Evolutionary conservation across 495 filamentous ascomycete species (phyloP).

Genomic region (Neurospora tetraspora): DNA sequence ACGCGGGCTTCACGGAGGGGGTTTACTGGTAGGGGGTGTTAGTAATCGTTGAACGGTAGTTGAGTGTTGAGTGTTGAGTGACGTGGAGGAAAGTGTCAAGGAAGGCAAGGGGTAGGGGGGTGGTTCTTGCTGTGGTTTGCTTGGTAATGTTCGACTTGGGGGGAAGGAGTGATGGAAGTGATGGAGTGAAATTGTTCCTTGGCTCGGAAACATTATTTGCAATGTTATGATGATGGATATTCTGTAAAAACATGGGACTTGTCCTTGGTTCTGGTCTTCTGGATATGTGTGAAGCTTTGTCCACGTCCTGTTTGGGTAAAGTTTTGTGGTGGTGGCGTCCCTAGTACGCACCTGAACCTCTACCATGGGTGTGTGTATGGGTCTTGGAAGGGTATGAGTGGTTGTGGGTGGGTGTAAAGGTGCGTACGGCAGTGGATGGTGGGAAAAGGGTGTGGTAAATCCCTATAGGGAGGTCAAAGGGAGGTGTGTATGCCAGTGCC

Average conservation of each 20-base stretch:
- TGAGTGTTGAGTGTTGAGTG: neutral
- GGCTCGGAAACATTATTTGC: neutral
- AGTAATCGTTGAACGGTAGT: constrained; percentile 3
- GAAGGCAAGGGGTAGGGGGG: neutral
- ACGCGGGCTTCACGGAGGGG: constrained; percentile 71
- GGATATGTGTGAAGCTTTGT: neutral
- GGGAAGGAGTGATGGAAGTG: neutral
- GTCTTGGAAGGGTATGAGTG: neutral
- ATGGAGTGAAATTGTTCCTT: neutral
- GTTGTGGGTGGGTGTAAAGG: neutral
- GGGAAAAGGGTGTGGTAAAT: neutral
- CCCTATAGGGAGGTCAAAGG: neutral
- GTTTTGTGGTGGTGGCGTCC: neutral
- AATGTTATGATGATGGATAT: neutral
- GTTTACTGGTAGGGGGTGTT: constrained; percentile 53
- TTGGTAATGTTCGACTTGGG: neutral
- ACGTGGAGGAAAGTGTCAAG: neutral
- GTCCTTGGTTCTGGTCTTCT: neutral
- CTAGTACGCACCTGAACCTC: neutral
- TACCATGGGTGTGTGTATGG: neutral
- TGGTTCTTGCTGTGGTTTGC: neutral
- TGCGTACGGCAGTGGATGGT: neutral
- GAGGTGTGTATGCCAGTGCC: neutral
- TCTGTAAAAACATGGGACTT: neutral
- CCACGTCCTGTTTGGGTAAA: neutral